Base-by-base conservation (phyloP, 192 early-diverging fungal genomes). In the Allomyces javanicus region DNA sequence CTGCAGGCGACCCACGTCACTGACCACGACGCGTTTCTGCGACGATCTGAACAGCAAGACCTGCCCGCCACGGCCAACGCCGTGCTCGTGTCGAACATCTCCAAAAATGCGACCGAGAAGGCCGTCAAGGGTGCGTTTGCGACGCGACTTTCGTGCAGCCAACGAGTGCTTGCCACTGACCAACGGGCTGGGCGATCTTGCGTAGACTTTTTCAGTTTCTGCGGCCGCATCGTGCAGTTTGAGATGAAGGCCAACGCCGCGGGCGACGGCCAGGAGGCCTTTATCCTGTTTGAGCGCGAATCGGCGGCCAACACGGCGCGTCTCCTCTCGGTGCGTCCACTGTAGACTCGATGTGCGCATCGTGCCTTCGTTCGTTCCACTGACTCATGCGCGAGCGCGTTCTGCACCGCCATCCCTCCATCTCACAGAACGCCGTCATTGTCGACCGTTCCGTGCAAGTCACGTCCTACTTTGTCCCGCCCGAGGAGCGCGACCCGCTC, bases 251-350 rank as follows among this genome's bases (percentile, higher is more conserved):
- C 33, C 33, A 73, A 10, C 78, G 77, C 77, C 3, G 66, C 63
- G 24, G 71, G 61, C 33, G 73, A 72, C 44, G 75, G 77, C 55
- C 79, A 84, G 69, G 67, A 76, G 68, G 83, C 83, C 27, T 72
- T 81, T 64, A 71, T 84, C 33, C 68, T 73, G 62, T 84, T 84
- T 62, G 81, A 81, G 65, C 25, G n/a, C 25, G 81, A 79, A 69
- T 76, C 76, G 44, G 81, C 81, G 68, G 83, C 81, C 70, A 84
- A 84, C 74, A 84, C 83, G 19, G 83, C 83, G 33, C 70, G 75
- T 66, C 80, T 84, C 65, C 67, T 84, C 62, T 58, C 50, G 33
- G 33, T 40, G 33, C 33, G 33, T 40, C 33, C 33, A 7, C 7
- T 40, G 3, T 40, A 0, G 33, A 40, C 33, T 40, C 33, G 33